phyloP scores from a whole-genome alignment of 2,329 filamentous ascomycete species.

The Rutstroemia sp. region DNA sequence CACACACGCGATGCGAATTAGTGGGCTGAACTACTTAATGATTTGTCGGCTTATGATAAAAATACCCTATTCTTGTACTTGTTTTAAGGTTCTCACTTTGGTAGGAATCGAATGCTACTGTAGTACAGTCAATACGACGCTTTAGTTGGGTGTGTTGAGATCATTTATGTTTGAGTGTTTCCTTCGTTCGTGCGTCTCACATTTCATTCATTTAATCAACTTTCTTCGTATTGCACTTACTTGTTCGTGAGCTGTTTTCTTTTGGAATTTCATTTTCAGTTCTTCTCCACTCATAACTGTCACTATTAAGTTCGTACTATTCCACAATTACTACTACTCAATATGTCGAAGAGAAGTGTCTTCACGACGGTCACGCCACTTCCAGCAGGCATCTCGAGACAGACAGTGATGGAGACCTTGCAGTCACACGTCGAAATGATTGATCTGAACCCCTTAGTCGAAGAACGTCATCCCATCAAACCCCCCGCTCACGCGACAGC shows the following conservation, averaged over 20 bases:
- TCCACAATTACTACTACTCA: neutral
- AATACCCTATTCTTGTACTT: neutral
- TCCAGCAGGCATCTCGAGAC: constrained; percentile 58
- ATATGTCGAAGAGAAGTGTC: constrained; percentile 36
- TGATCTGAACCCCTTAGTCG: constrained; percentile 53
- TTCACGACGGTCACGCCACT: constrained; percentile 78
- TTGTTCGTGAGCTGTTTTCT: neutral
- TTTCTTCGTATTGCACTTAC: no score
- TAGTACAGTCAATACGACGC: neutral
- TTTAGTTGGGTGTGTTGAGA: neutral
- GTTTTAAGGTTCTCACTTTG: neutral
- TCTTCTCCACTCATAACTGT: neutral
- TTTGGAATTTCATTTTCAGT: neutral
- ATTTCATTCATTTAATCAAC: no score
- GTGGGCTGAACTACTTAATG: neutral
- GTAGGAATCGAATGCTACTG: neutral
- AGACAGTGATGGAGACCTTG: constrained; percentile 66
- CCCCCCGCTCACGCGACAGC: constrained; percentile 57
- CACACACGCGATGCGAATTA: neutral
- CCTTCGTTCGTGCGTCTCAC: neutral
- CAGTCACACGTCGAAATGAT: constrained; percentile 80
- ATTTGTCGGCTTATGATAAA: neutral
- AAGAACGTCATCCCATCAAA: constrained; percentile 60
- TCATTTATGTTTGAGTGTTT: neutral
- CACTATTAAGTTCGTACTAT: neutral